These are phyloP conservation scores for Hymenoscyphus occultus DNA, from an alignment of 2,329 filamentous ascomycete species.

Conservation along the genomic window DNA sequence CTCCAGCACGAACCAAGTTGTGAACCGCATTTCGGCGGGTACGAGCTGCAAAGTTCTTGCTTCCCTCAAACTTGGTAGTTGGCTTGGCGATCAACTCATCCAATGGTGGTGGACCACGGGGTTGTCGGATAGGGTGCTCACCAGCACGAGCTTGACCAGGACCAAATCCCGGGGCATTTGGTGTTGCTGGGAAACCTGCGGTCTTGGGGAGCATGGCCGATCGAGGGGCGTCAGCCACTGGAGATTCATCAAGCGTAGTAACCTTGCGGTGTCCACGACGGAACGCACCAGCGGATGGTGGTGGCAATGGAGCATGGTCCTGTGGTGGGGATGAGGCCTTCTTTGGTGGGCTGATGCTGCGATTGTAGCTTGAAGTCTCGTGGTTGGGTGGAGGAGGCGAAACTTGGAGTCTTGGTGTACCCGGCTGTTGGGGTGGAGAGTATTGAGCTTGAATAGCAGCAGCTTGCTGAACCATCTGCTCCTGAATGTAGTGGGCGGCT, in stretches of 20 bases:
- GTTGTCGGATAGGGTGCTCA: conserved; percentile 91
- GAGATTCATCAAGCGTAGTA: conserved; percentile 50
- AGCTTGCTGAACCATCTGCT: conserved; percentile 37
- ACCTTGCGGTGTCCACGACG: conserved; percentile 92
- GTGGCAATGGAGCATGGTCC: conserved; percentile 71
- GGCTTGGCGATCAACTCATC: conserved; percentile 89
- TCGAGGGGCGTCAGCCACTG: conserved; percentile 43
- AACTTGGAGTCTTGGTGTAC: conserved; percentile 73
- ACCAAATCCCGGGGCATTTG: conserved; percentile 77
- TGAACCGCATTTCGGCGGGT: conserved; percentile 89
- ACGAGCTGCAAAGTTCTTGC: conserved; percentile 94
- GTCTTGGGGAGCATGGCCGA: conserved; percentile 70
- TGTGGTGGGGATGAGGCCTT: conserved; percentile 68
- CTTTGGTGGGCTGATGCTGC: conserved; percentile 65
- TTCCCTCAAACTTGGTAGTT: conserved; percentile 89
- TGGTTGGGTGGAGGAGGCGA: conserved; percentile 74
- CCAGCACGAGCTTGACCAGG: conserved; percentile 90
- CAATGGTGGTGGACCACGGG: conserved; percentile 83
- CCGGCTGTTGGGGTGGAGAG: conserved; percentile 51
- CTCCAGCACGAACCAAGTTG: conserved; percentile 85
- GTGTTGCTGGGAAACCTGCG: conserved; percentile 74
- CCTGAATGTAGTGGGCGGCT: conserved; percentile 40
- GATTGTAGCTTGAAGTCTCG: conserved; percentile 48
- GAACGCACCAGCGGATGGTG: conserved; percentile 87
- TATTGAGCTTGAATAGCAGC: conserved; percentile 36